A percentile compares a stretch with the other conserved stretches of the same genome.
phyloP scores from a whole-genome alignment of 129 eudicot genomes.

The Ambrosia trifida region DNA sequence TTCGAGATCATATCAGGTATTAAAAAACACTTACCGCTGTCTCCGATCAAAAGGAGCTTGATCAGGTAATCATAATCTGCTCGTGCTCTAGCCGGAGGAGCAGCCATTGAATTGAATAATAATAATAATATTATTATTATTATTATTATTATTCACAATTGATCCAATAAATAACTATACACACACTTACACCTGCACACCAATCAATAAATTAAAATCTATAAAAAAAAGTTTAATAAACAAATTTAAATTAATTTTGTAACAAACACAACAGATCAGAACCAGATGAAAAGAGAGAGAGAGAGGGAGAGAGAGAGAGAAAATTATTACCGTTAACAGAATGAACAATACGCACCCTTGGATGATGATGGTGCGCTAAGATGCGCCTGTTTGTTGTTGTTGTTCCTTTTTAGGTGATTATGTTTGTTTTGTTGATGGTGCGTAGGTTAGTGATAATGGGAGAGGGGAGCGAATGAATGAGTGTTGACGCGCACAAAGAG shows the following conservation, averaged over 20 bases:
- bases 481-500: conserved; percentile 32
- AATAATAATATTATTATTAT: neutral
- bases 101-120: conserved; percentile 41
- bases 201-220: conserved; percentile 19
- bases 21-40: conserved; percentile 42
- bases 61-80: conserved; percentile 64
- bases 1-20: no score
- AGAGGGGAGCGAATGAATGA: conserved; percentile 19
- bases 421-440: conserved; percentile 12
- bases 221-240: neutral
- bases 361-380: conserved; percentile 41
- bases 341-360: conserved; percentile 11
- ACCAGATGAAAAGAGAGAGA: neutral
- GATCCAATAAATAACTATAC: conserved; percentile 13
- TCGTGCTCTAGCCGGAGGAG: conserved; percentile 59
- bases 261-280: conserved; percentile 29
- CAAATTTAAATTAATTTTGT: neutral
- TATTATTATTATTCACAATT: neutral
- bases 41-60: conserved; percentile 62
- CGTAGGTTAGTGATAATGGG: conserved; percentile 30
- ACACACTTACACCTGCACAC: conserved; percentile 18
- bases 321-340: neutral
- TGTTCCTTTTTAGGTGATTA: conserved; percentile 12
- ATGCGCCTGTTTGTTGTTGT: conserved; percentile 37
- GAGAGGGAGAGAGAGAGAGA: conserved; percentile 10